phyloP scores from a whole-genome alignment of 2,329 filamentous ascomycete species.

The Pyricularia grisea region DNA sequence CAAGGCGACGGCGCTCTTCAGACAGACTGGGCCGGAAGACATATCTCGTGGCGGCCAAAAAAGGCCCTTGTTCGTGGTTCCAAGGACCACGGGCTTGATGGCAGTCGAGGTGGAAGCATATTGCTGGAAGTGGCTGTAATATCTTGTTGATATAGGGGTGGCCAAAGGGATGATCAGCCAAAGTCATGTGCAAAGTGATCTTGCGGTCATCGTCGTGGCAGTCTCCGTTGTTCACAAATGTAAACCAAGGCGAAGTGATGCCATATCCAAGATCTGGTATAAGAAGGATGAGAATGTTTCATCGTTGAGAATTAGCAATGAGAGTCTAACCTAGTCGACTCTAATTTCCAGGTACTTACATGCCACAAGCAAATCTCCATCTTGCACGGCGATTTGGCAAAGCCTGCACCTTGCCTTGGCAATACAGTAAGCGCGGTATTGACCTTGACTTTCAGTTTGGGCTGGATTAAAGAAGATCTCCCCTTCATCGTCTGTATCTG shows the following conservation, averaged over 20 bases:
- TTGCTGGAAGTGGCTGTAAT: background rate
- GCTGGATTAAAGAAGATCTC: background rate
- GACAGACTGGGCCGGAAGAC: background rate
- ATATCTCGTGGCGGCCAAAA: background rate
- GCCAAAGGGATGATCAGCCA: background rate
- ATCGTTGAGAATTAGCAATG: background rate
- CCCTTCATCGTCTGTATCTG: background rate
- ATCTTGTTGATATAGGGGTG: background rate
- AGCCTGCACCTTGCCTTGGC: background rate
- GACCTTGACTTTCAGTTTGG: background rate
- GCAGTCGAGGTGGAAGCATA: background rate
- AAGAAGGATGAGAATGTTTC: no score
- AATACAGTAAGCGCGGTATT: background rate
- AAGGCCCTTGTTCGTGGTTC: background rate
- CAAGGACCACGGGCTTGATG: background rate
- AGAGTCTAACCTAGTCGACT: no score
- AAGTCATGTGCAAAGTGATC: background rate
- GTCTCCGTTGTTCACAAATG: background rate
- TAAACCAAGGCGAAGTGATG: background rate
- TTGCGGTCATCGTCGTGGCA: background rate
- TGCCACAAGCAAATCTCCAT: background rate
- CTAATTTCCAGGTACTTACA: background rate
- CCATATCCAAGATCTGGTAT: background rate
- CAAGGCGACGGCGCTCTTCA: background rate
- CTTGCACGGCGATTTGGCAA: background rate